phyloP scores from a whole-genome alignment of 148 eudicot genomes.

The Vaccinium corymbosum region DNA sequence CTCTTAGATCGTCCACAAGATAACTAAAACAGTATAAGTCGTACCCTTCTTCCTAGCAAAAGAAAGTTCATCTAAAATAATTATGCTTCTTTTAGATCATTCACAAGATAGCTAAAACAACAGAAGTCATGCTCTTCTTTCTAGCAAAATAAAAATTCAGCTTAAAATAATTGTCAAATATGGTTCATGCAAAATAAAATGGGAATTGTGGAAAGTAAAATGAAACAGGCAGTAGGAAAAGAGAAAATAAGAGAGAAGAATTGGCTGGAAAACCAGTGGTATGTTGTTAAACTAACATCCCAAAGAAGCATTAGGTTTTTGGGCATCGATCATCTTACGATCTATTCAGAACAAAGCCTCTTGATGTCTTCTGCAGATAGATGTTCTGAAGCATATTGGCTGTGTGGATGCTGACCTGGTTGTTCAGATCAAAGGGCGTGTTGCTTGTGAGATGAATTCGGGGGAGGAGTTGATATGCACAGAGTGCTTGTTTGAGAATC shows the following conservation, averaged over 20 bases:
- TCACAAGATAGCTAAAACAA: neutral
- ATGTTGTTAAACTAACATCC: neutral
- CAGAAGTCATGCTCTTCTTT: neutral
- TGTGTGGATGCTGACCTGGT: slow-evolving; percentile 94
- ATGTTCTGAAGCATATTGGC: slow-evolving; percentile 80
- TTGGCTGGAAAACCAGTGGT: neutral
- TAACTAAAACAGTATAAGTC: neutral
- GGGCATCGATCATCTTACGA: neutral
- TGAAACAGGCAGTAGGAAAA: neutral
- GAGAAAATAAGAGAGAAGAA: neutral
- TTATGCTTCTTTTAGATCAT: neutral
- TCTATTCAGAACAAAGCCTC: neutral
- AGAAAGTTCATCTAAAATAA: neutral
- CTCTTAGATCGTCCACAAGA: neutral
- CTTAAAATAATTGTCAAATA: neutral
- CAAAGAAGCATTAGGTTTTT: slow-evolving; percentile 1
- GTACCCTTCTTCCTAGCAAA: neutral
- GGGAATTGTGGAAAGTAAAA: neutral
- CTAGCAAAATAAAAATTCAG: neutral
- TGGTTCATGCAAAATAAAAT: neutral
- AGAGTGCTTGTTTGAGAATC: slow-evolving; percentile 97
- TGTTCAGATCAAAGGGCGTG: slow-evolving; percentile 97
- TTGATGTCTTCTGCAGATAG: slow-evolving; percentile 56
- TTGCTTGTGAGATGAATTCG: slow-evolving; percentile 99
- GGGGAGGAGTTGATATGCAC: slow-evolving; percentile 98